Evolutionary conservation across 2,329 filamentous ascomycete genomes (phyloP).

Genomic region (Xylaria sp.): DNA sequence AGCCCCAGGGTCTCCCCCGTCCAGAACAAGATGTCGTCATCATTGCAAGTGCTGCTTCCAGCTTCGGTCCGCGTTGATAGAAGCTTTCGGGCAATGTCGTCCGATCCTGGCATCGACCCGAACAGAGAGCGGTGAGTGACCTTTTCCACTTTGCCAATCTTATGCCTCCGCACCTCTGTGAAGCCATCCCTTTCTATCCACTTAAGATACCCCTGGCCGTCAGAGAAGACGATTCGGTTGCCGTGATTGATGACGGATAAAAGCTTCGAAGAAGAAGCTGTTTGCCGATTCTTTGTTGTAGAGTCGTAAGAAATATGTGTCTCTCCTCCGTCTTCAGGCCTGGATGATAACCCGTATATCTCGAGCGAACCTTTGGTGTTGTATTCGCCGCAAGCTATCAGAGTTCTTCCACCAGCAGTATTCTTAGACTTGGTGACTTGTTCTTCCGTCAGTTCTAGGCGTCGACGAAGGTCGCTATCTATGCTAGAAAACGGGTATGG

Average conservation of each 20-base stretch:
- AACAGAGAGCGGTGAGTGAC: slow-evolving; percentile 62
- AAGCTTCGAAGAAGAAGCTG: slow-evolving; percentile 81
- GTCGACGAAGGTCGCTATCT: slow-evolving; percentile 68
- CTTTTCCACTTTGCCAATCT: slow-evolving; percentile 66
- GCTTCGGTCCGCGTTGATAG: slow-evolving; percentile 66
- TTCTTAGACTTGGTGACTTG: slow-evolving; percentile 65
- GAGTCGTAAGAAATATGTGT: slow-evolving; percentile 57
- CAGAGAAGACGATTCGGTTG: slow-evolving; percentile 82
- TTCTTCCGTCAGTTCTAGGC: slow-evolving; percentile 65
- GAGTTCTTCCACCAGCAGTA: slow-evolving; percentile 66
- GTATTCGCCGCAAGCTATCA: slow-evolving; percentile 89
- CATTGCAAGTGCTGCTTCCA: slow-evolving; percentile 52
- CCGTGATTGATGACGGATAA: slow-evolving; percentile 86
- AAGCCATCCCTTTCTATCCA: slow-evolving; percentile 91
- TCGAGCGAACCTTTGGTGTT: slow-evolving; percentile 91
- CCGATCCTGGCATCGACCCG: slow-evolving; percentile 63
- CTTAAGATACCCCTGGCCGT: slow-evolving; percentile 84
- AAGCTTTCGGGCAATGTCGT: slow-evolving; percentile 84
- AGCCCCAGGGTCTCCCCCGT: slow-evolving; percentile 86
- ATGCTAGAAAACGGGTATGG: slow-evolving; percentile 74
- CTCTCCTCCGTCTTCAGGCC: slow-evolving; percentile 23
- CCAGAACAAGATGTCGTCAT: slow-evolving; percentile 84
- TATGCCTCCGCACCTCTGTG: slow-evolving; percentile 66
- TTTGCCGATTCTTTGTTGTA: slow-evolving; percentile 82
- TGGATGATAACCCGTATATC: slow-evolving; percentile 74